Base-by-base conservation (phyloP, 495 filamentous ascomycete species). In the Aspergillus panamensis region DNA sequence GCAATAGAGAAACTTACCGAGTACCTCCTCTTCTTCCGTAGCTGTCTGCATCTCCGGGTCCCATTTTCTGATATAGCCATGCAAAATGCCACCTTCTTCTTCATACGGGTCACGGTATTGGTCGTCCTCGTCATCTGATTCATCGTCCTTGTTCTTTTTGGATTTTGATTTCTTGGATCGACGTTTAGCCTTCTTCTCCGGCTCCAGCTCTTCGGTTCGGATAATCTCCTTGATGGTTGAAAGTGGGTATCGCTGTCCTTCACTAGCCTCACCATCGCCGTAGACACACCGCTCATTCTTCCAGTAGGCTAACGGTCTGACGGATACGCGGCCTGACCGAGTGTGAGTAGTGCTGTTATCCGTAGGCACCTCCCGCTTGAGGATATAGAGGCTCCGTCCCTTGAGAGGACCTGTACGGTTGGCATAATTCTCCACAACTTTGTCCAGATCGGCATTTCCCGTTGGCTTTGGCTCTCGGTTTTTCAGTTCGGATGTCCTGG, bases 221-320 rank as follows among this genome's bases (percentile, higher is more conserved):
- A 92, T 80, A 39, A 97, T 78, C 60, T 87, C 89, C 59, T 89
- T 85, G 51, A 94, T 84, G 6, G 76, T 81, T 0, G 84, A 83
- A 40, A 92, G 64, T 13, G 85, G 74, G 57, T 84, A 84, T 48
- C 80, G 66, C 59, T 72, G 73, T 48, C 78, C 77, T 44, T 80
- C 77, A 12, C 70, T 73, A 16, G 76, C 75, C 51, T 77, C 77
- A 31, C 80, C 80, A 57, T 87, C 79, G 10, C 82, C 83, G 67
- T 85, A 91, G 3, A 91, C 80, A 53, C 87, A 80, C 21, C 82
- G 82, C 66, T 97, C 94, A 54, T 90, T 90, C 52, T 83, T 84
- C 94, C 94, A 97, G 67, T 78, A 93, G 37, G 86, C 83, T n/a
- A 97, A 70, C 7, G 94, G 94, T 58, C 87, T 83, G 54, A 92